These are phyloP conservation scores for Alternaria burnsii DNA, from an alignment of 2,329 filamentous ascomycete genomes.

Conservation along the genomic window DNA sequence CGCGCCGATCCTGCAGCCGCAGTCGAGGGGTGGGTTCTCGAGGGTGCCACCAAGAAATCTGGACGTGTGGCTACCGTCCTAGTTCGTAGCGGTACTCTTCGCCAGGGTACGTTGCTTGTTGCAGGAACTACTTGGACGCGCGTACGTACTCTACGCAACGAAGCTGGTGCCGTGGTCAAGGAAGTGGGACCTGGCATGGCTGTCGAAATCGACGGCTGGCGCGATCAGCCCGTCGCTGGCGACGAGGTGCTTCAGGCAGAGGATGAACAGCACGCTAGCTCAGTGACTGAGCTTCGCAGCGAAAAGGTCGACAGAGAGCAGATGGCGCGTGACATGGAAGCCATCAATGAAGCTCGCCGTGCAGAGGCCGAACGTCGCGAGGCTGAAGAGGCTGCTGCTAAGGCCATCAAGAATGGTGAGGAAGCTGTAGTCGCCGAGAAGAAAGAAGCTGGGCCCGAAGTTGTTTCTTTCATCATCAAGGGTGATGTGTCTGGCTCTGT, in stretches of 20 bases:
- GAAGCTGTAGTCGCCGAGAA: conserved; percentile 49
- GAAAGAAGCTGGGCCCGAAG: conserved; percentile 58
- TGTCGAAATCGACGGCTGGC: conserved; percentile 95
- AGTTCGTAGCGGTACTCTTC: conserved; percentile 85
- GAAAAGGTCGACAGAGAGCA: conserved; percentile 75
- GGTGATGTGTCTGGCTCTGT: conserved; percentile 93
- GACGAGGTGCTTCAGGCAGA: conserved; percentile 85
- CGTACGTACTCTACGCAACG: conserved; percentile 84
- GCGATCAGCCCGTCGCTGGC: conserved; percentile 83
- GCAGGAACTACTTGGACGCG: conserved; percentile 89
- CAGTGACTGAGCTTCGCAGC: conserved; percentile 77
- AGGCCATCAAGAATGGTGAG: conserved; percentile 34
- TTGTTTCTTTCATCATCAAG: conserved; percentile 86
- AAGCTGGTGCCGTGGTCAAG: conserved; percentile 75
- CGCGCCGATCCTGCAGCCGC: conserved; percentile 78
- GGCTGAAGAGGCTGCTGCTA: conserved; percentile 59
- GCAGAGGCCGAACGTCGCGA: conserved; percentile 68
- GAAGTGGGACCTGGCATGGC: conserved; percentile 88
- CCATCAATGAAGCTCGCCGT: conserved; percentile 74
- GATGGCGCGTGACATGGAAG: conserved; percentile 73
- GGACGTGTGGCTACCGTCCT: conserved; percentile 90
- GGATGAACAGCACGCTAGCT: conserved; percentile 79
- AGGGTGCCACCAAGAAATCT: conserved; percentile 84
- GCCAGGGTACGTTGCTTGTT: conserved; percentile 81
- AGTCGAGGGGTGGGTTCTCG: conserved; percentile 92